Percentiles rank a stretch among this genome's conserved stretches.
phyloP scores from a whole-genome alignment of 345 rosid species.

The Salix caprea region DNA sequence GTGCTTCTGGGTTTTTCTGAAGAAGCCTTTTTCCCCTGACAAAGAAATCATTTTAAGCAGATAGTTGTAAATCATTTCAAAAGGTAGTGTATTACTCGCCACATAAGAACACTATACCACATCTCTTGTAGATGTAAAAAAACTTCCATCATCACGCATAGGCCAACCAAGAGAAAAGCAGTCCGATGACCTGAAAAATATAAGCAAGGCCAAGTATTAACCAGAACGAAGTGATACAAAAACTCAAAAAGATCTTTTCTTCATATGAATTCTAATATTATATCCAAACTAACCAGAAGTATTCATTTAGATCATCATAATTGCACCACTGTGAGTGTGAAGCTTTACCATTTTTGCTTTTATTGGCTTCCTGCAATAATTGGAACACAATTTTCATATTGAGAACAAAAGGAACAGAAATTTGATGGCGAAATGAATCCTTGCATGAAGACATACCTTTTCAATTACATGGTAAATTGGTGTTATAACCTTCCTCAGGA shows the following conservation, averaged over 20 bases:
- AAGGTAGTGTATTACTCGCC: slow-evolving; percentile 7
- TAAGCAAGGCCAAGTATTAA: slow-evolving; percentile 14
- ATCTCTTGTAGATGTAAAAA: slow-evolving; percentile 78
- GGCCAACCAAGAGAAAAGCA: slow-evolving; percentile 99
- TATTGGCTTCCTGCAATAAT: slow-evolving; percentile 70
- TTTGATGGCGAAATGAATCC: background rate
- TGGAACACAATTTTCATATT: slow-evolving; percentile 15
- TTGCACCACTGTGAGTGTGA: slow-evolving; percentile 90
- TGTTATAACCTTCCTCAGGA: slow-evolving; percentile 82
- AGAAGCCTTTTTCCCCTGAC: slow-evolving; percentile 60
- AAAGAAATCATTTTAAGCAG: slow-evolving; percentile 12
- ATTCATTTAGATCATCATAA: slow-evolving; percentile 96
- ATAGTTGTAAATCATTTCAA: slow-evolving; percentile 15
- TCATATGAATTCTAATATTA: slow-evolving; percentile 8
- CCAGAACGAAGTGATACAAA: background rate
- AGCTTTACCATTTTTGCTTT: slow-evolving; percentile 70
- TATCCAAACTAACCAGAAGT: slow-evolving; percentile 70
- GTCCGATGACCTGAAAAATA: slow-evolving; percentile 63
- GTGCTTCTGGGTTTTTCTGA: slow-evolving; percentile 50
- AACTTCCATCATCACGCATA: slow-evolving; percentile 97
- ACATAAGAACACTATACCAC: slow-evolving; percentile 32
- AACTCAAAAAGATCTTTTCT: slow-evolving; percentile 3
- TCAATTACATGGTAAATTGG: slow-evolving; percentile 77
- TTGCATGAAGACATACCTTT: slow-evolving; percentile 46
- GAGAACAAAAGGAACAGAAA: slow-evolving; percentile 18